phyloP scores from a whole-genome alignment of 495 filamentous ascomycete species.

The Endocarpon pusillum region DNA sequence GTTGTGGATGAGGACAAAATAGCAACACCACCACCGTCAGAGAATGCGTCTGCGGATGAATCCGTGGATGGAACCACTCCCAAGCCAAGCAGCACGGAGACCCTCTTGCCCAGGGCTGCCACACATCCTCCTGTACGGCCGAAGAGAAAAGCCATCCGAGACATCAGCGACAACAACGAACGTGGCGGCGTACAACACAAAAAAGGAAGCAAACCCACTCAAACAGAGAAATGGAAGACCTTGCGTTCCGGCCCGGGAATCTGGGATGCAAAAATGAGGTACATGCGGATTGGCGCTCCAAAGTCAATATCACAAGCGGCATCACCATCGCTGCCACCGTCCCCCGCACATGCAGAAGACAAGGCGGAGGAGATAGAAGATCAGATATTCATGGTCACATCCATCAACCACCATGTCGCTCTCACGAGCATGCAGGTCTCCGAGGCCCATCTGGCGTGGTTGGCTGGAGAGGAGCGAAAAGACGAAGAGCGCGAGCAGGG shows the following conservation, averaged over 20 bases:
- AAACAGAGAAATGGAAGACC: constrained; percentile 28
- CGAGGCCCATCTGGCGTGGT: constrained; percentile 37
- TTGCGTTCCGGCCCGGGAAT: constrained; percentile 41
- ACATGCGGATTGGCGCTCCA: constrained; percentile 50
- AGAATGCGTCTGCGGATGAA: neutral
- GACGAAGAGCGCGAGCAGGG: constrained; percentile 28
- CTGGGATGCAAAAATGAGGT: constrained; percentile 67
- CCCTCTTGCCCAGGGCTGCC: constrained; percentile 18
- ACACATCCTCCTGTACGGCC: constrained; percentile 23
- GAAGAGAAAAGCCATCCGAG: constrained; percentile 32
- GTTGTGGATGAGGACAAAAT: too few species aligned
- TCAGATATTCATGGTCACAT: constrained; percentile 67
- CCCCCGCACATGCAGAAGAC: too few species aligned
- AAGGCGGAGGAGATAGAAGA: too few species aligned
- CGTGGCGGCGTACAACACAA: constrained; percentile 14
- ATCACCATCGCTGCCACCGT: too few species aligned
- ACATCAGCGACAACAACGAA: too few species aligned
- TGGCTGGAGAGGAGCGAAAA: constrained; percentile 22
- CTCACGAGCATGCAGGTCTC: constrained; percentile 63
- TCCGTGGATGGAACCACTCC: constrained; percentile 14
- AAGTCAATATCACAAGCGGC: too few species aligned
- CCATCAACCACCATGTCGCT: constrained; percentile 66
- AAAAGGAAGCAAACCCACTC: neutral
- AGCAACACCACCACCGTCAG: neutral
- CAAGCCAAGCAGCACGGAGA: constrained; percentile 21